Percentiles rank a stretch among this genome's conserved stretches.
Evolutionary conservation across 2,329 filamentous ascomycete genomes (phyloP).

Genomic region (Xylaria sp.): DNA sequence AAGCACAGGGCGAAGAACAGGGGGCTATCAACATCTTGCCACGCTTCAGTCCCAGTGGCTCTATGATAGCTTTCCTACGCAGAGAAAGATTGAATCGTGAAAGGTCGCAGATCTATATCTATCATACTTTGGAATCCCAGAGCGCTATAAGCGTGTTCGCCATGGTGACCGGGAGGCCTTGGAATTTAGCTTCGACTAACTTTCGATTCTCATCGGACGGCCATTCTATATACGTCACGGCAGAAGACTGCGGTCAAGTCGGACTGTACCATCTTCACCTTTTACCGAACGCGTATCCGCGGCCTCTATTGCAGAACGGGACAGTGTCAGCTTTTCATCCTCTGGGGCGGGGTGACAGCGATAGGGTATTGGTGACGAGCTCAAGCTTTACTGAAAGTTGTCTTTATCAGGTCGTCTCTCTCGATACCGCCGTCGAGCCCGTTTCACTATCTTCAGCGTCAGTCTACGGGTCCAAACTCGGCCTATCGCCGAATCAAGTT

Average conservation of each 20-base stretch:
- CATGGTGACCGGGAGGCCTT: slow-evolving; percentile 43
- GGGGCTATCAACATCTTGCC: slow-evolving; percentile 41
- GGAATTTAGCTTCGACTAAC: slow-evolving; percentile 46
- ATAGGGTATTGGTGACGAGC: slow-evolving; percentile 52
- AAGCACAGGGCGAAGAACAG: slow-evolving; percentile 1
- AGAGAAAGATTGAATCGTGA: slow-evolving; percentile 15
- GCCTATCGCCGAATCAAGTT: slow-evolving; percentile 52
- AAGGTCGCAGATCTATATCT: slow-evolving; percentile 46
- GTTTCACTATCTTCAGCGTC: slow-evolving; percentile 49
- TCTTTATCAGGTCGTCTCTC: slow-evolving; percentile 53
- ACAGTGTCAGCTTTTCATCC: slow-evolving; percentile 18
- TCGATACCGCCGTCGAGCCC: slow-evolving; percentile 37
- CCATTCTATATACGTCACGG: slow-evolving; percentile 51
- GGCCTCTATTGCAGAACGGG: slow-evolving; percentile 5
- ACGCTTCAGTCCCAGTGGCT: slow-evolving; percentile 53
- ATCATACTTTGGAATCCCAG: slow-evolving; percentile 44
- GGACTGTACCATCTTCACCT: slow-evolving; percentile 52
- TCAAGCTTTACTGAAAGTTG: slow-evolving; percentile 54
- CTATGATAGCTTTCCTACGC: slow-evolving; percentile 51
- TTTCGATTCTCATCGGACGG: slow-evolving; percentile 53
- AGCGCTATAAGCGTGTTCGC: slow-evolving; percentile 48
- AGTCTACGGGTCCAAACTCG: slow-evolving; percentile 49
- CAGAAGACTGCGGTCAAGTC: slow-evolving; percentile 50
- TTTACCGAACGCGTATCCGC: slow-evolving; percentile 36
- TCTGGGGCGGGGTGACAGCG: slow-evolving; percentile 43